Evolutionary conservation across 441 rosid genomes (phyloP).

Genomic region (Macaranga tanarius): DNA sequence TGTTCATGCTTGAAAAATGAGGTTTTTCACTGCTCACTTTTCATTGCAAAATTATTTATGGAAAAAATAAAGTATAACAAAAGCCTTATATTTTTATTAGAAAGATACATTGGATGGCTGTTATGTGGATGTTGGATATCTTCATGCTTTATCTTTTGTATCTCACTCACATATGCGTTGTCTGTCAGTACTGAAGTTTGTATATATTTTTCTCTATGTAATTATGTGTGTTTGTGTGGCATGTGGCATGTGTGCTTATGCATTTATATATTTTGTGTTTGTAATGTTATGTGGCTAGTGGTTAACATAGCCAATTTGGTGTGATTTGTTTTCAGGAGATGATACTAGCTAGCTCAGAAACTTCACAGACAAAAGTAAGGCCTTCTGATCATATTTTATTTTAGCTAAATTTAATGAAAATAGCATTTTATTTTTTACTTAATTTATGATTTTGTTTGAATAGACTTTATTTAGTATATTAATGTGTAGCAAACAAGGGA

Average conservation of each 20-base stretch:
- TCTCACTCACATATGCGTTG: background rate
- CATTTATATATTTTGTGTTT: background rate
- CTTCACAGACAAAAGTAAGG: slow-evolving; percentile 45
- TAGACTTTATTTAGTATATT: background rate
- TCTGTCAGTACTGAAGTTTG: background rate
- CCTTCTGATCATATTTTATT: slow-evolving; percentile 1
- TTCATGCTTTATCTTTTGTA: background rate
- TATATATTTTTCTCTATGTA: background rate
- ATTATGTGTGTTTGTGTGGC: background rate
- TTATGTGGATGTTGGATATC: background rate
- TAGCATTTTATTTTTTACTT: slow-evolving; percentile 1
- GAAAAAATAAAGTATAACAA: background rate
- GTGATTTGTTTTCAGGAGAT: slow-evolving; percentile 50
- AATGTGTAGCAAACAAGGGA: slow-evolving; percentile 48
- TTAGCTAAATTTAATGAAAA: slow-evolving; percentile 1
- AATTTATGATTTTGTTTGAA: slow-evolving; percentile 10
- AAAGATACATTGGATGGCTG: background rate
- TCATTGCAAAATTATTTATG: background rate
- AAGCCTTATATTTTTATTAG: background rate
- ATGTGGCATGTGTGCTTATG: background rate
- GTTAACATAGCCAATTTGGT: background rate
- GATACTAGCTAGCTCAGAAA: slow-evolving; percentile 66
- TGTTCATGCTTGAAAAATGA: background rate
- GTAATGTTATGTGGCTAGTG: background rate
- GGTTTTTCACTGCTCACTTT: background rate